phyloP scores from a whole-genome alignment of 225 moss, liverwort and hornwort genomes.

The Marchantia polymorpha region DNA sequence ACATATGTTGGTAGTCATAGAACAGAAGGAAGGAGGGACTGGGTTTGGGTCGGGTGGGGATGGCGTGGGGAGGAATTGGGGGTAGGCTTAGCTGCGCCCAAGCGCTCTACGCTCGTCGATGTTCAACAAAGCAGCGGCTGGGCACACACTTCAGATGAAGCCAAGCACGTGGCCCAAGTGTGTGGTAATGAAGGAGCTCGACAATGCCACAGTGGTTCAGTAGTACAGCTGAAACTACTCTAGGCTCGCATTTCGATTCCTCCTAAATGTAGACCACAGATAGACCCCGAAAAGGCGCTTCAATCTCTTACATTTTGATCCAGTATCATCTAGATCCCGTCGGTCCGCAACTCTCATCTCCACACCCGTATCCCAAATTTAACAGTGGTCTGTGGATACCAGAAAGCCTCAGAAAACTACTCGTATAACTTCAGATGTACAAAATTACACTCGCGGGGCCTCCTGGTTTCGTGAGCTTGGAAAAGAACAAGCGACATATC shows the following conservation, averaged over 20 bases:
- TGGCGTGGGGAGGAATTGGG: too few species aligned
- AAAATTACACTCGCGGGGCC: conserved; percentile 12
- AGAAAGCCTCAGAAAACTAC: conserved; percentile 7
- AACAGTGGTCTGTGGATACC: conserved; percentile 9
- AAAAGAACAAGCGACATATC: background rate
- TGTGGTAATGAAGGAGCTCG: conserved; percentile 5
- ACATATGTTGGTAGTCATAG: conserved; percentile 19
- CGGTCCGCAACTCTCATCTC: background rate
- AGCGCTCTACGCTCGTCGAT: conserved; percentile 1
- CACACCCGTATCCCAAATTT: background rate
- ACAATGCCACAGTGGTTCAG: conserved; percentile 6
- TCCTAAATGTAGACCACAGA: conserved; percentile 9
- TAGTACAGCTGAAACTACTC: conserved; percentile 25
- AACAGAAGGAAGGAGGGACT: background rate
- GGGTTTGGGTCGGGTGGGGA: too few species aligned
- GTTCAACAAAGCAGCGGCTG: conserved; percentile 11
- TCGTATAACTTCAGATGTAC: conserved; percentile 14
- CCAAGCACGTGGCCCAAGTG: background rate
- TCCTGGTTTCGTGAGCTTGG: background rate
- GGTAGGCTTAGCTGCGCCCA: too few species aligned
- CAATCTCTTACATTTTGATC: background rate
- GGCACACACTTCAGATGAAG: conserved; percentile 6
- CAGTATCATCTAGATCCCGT: background rate
- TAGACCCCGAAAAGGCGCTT: background rate
- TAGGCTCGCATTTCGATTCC: background rate